A percentile compares a stretch with the other conserved stretches of the same genome.
These are phyloP conservation scores for Adansonia digitata DNA, from an alignment of 345 rosid species.

Conservation along the genomic window DNA sequence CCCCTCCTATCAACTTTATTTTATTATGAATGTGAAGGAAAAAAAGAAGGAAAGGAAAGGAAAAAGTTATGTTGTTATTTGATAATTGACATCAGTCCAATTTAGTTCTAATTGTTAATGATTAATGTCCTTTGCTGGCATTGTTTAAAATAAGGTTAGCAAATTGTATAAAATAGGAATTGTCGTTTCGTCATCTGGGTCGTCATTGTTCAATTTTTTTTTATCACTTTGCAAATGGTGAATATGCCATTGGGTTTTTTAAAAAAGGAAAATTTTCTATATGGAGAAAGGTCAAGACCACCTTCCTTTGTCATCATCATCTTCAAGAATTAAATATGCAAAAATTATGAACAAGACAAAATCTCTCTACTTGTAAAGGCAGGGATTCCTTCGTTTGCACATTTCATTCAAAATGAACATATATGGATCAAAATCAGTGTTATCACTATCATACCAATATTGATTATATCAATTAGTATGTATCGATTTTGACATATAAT, in stretches of 20 bases:
- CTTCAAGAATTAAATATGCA: background rate
- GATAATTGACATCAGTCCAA: slow-evolving; percentile 16
- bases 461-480: no score
- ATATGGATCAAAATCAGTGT: no score
- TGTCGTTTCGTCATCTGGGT: slow-evolving; percentile 37
- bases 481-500: no score
- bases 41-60: no score
- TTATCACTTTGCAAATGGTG: slow-evolving; percentile 8
- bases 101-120: slow-evolving; percentile 6
- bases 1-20: background rate
- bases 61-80: no score
- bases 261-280: background rate
- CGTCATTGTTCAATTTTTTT: slow-evolving; percentile 36
- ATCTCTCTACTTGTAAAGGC: background rate
- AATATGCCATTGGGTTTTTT: background rate
- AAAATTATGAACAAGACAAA: background rate
- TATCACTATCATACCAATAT: no score
- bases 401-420: no score
- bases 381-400: no score
- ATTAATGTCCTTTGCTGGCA: slow-evolving; percentile 3
- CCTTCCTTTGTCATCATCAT: background rate
- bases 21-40: background rate
- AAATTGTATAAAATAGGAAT: slow-evolving; percentile 5
- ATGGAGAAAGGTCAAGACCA: slow-evolving; percentile 6
- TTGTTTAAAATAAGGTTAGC: slow-evolving; percentile 11